A percentile compares a stretch with the other conserved stretches of the same genome.
phyloP scores from a whole-genome alignment of 257 asterid species.

The Osmanthus fragrans region DNA sequence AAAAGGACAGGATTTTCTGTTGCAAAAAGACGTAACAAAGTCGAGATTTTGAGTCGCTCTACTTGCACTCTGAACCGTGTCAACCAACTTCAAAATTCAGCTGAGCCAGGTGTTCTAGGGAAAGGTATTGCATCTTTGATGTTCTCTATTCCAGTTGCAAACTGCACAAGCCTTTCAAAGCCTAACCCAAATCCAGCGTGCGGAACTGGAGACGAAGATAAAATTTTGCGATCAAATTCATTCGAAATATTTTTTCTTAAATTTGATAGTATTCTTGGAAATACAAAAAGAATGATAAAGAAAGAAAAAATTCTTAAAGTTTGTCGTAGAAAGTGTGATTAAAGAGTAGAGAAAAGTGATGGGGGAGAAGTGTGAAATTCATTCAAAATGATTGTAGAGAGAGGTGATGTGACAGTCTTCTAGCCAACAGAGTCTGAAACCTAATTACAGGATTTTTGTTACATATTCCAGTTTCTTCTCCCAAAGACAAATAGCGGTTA shows the following conservation, averaged over 20 bases:
- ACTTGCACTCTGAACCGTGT: neutral
- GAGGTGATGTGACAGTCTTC: too few species aligned
- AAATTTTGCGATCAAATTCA: neutral
- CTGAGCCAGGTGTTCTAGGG: conserved; percentile 92
- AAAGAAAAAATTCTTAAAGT: neutral
- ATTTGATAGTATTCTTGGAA: neutral
- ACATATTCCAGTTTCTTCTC: too few species aligned
- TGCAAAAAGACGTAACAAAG: neutral
- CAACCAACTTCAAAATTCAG: conserved; percentile 65
- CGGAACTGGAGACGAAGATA: conserved; percentile 56
- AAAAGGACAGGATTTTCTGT: neutral
- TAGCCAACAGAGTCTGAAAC: too few species aligned
- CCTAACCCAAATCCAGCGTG: conserved; percentile 99
- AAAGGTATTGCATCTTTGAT: conserved; percentile 93
- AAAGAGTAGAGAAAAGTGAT: too few species aligned
- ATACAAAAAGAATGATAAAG: neutral
- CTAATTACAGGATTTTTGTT: too few species aligned
- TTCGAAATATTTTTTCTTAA: neutral
- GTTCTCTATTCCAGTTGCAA: conserved; percentile 89
- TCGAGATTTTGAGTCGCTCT: neutral
- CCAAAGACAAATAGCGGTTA: too few species aligned
- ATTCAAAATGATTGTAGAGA: too few species aligned
- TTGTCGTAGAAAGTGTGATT: too few species aligned
- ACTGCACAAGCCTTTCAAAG: conserved; percentile 94
- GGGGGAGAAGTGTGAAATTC: too few species aligned